These are phyloP conservation scores for Colletotrichum sp. DNA, from an alignment of 2,329 filamentous ascomycete genomes.

Conservation along the genomic window DNA sequence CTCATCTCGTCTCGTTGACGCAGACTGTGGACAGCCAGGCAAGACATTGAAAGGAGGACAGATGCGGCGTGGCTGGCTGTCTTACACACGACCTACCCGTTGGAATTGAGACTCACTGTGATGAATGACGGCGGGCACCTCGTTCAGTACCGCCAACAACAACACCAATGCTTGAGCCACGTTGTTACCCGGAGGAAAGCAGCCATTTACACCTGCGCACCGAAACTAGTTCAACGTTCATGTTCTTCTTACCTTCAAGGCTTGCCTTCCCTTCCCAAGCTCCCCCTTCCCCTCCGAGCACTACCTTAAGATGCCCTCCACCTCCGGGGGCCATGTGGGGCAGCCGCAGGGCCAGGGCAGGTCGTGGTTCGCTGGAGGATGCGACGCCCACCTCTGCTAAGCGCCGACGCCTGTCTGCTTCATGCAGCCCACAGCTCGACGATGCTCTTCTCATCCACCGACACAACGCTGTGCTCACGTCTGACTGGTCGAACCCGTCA, in stretches of 20 bases:
- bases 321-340: not conserved
- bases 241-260: not conserved
- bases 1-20: not conserved
- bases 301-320: not conserved
- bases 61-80: not conserved
- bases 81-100: not conserved
- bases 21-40: not conserved
- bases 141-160: not conserved
- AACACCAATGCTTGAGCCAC: not conserved
- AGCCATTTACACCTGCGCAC: not conserved
- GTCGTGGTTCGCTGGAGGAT: slow-evolving; percentile 45
- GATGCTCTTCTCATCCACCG: slow-evolving; percentile 31
- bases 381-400: slow-evolving; percentile 53
- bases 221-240: not conserved
- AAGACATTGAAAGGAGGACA: not conserved
- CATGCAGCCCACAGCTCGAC: slow-evolving; percentile 47
- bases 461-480: slow-evolving; percentile 29
- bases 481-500: slow-evolving; percentile 33
- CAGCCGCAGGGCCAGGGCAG: slow-evolving; percentile 33
- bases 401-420: slow-evolving; percentile 60
- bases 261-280: not conserved
- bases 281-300: not conserved
- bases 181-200: not conserved
- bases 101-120: not conserved
- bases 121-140: not conserved